Percentiles rank a stretch among this genome's conserved stretches.
Evolutionary conservation across 163 green algal genomes (phyloP).

Genomic region (Prototheca wickerhamii): DNA sequence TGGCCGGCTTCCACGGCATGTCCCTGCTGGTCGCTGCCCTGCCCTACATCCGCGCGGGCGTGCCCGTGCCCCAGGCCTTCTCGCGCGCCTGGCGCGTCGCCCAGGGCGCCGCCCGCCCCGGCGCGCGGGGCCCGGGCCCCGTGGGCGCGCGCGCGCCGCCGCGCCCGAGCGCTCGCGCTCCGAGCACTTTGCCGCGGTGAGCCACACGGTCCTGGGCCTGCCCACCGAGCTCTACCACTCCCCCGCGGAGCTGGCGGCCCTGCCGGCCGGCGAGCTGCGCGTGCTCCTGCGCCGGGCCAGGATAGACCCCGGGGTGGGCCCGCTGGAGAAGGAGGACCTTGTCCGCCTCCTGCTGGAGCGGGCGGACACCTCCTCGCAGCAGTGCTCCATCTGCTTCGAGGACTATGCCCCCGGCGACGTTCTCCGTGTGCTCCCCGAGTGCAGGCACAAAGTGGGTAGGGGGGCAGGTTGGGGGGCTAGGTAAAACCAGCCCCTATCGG

Average conservation of each 20-base stretch:
- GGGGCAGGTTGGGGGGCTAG: neutral
- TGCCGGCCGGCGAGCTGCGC: constrained; percentile 16
- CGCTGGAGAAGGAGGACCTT: constrained; percentile 20
- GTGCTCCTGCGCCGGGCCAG: constrained; percentile 8
- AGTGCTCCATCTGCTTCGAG: constrained; percentile 57
- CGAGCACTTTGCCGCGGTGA: neutral
- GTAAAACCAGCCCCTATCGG: too few relatives aligned
- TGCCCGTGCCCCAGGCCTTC: neutral
- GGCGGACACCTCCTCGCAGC: neutral
- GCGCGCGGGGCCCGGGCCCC: too few relatives aligned
- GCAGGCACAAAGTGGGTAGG: constrained; percentile 47
- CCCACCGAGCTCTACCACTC: constrained; percentile 16
- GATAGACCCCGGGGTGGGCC: neutral
- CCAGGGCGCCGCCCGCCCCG: too few relatives aligned
- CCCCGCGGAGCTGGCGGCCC: constrained; percentile 16
- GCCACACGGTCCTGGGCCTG: constrained; percentile 5
- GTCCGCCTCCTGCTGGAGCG: neutral
- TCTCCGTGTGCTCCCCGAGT: constrained; percentile 51
- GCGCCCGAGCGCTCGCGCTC: neutral
- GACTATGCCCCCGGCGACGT: constrained; percentile 55
- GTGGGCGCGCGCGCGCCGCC: neutral
- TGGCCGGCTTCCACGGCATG: neutral
- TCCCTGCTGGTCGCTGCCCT: neutral
- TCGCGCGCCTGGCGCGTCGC: too few relatives aligned
- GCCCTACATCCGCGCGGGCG: neutral